phyloP scores from a whole-genome alignment of 192 early-diverging fungal species.

The Spinellus fusiger region DNA sequence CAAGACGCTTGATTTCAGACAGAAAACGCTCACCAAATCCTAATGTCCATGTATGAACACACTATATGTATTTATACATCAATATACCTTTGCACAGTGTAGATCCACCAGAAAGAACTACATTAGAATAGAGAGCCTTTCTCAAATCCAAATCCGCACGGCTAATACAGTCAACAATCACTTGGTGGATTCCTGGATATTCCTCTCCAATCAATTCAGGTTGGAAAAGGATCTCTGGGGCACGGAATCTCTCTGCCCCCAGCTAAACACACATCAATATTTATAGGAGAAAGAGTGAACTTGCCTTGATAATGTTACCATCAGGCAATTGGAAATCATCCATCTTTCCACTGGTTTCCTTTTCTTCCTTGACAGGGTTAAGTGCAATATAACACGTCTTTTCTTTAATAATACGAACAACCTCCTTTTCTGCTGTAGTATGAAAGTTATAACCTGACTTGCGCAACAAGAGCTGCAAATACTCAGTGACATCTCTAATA shows the following conservation, averaged over 20 bases:
- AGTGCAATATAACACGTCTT: constrained; percentile 90
- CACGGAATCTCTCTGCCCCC: constrained; percentile 87
- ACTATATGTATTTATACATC: not conserved
- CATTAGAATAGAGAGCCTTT: constrained; percentile 77
- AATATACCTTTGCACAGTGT: constrained; percentile 62
- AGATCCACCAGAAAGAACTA: constrained; percentile 97
- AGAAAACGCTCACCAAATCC: constrained; percentile 94
- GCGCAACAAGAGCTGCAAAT: constrained; percentile 87
- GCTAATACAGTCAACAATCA: constrained; percentile 88
- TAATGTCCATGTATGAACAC: constrained; percentile 4
- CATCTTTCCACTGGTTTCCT: constrained; percentile 71
- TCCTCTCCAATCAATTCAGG: constrained; percentile 92
- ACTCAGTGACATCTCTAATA: constrained; percentile 87
- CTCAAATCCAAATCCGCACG: constrained; percentile 94
- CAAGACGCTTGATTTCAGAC: constrained; percentile 82
- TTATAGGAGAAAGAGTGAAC: not conserved
- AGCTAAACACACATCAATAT: constrained; percentile 40
- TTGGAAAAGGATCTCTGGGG: constrained; percentile 94
- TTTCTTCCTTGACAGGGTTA: constrained; percentile 90
- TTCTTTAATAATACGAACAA: constrained; percentile 94
- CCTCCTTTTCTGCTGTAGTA: constrained; percentile 92
- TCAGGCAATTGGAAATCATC: constrained; percentile 81
- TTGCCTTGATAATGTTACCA: constrained; percentile 77
- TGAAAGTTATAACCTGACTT: constrained; percentile 84
- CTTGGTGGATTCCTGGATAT: constrained; percentile 89